A percentile compares a stretch with the other conserved stretches of the same genome.
Conservation (phyloP, 2,329 filamentous ascomycete genomes). For the Tothia fuscella region DNA sequence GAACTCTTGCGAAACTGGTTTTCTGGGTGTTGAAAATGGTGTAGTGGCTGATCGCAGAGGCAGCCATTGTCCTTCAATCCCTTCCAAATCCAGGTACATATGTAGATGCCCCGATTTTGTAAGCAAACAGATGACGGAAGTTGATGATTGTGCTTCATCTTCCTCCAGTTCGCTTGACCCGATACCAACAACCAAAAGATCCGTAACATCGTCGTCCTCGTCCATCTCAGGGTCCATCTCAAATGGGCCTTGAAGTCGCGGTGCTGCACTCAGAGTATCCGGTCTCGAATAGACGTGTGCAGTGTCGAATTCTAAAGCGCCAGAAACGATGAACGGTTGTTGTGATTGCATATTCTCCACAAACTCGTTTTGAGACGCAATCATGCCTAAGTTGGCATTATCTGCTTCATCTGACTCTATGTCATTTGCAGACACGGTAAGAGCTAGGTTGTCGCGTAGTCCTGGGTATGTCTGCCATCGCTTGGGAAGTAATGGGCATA, state of each 20-base stretch:
- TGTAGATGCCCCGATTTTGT: constrained; percentile 45
- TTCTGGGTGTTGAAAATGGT: constrained; percentile 5
- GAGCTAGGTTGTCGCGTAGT: constrained; percentile 2
- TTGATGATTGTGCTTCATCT: constrained; percentile 36
- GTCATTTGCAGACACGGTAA: constrained; percentile 14
- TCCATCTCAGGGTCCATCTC: constrained; percentile 25
- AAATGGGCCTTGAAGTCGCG: constrained; percentile 52
- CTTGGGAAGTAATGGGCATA: constrained; percentile 83
- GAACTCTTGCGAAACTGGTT: constrained; percentile 13
- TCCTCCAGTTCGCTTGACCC: constrained; percentile 39
- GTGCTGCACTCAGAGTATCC: constrained; percentile 40
- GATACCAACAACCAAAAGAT: constrained; percentile 43
- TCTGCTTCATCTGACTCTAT: constrained; percentile 32
- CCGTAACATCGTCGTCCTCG: constrained; percentile 37
- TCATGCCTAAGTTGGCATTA: constrained; percentile 26
- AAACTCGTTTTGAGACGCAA: constrained; percentile 48
- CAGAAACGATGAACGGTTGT: constrained; percentile 31
- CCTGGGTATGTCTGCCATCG: constrained; percentile 31
- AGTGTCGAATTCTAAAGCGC: constrained; percentile 29
- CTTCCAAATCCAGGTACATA: constrained; percentile 48
- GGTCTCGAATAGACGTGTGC: constrained; percentile 47
- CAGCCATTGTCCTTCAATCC: constrained; percentile 52
- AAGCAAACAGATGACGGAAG: constrained; percentile 46
- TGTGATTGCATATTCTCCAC: constrained; percentile 43
- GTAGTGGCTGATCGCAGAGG: constrained; percentile 22